Percentiles rank a stretch among this genome's conserved stretches.
Conservation (phyloP, 2,329 filamentous ascomycete species). For the Trichoderma atroviride region DNA sequence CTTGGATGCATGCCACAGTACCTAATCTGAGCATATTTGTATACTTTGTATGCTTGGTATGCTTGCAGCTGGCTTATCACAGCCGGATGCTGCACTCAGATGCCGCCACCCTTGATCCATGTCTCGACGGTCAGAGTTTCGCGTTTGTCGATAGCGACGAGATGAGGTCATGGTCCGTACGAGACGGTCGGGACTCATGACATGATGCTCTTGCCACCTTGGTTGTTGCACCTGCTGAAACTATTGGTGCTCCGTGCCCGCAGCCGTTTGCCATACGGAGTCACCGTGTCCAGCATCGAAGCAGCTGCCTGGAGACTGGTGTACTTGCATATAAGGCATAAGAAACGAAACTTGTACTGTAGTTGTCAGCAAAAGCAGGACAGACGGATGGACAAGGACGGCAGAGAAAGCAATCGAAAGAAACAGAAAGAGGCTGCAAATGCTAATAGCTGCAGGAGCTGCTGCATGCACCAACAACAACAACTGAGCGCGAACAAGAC, state of each 20-base stretch:
- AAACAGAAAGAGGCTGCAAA: background rate
- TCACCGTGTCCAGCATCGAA: background rate
- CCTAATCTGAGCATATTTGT: background rate
- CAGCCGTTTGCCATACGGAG: slow-evolving; percentile 17
- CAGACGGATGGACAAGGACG: background rate
- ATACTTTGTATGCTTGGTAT: too few species aligned
- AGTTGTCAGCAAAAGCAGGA: background rate
- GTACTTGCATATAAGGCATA: background rate
- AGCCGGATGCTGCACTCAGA: background rate
- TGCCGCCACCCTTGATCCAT: background rate
- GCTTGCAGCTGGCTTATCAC: slow-evolving; percentile 2
- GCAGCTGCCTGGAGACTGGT: background rate
- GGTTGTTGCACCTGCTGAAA: slow-evolving; percentile 15
- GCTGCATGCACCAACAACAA: background rate
- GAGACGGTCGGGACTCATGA: slow-evolving; percentile 10
- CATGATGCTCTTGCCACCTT: slow-evolving; percentile 23
- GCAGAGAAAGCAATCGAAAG: background rate
- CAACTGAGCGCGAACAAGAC: background rate
- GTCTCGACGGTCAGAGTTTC: background rate
- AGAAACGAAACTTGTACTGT: background rate
- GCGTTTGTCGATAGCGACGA: slow-evolving; percentile 1
- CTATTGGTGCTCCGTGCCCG: slow-evolving; percentile 23
- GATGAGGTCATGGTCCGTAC: slow-evolving; percentile 22
- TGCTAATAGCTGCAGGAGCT: background rate
- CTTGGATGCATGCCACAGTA: background rate